Percentiles rank a stretch among this genome's conserved stretches.
Evolutionary conservation across 495 filamentous ascomycete species (phyloP).

Genomic region (Melanomma pulvis-pyrius): DNA sequence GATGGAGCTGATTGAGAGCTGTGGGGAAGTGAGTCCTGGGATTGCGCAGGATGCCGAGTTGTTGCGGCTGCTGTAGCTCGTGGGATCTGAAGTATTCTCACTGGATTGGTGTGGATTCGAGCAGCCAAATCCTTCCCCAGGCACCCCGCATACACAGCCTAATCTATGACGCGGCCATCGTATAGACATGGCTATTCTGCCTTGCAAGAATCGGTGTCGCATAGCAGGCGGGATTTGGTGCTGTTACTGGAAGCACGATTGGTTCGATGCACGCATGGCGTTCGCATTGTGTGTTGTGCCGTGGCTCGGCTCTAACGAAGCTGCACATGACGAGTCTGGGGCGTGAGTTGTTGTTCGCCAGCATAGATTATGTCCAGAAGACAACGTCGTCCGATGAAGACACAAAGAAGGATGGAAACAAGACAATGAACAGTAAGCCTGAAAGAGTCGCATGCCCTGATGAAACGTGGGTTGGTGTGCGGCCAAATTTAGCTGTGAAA

Average conservation of each 20-base stretch:
- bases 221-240: background rate
- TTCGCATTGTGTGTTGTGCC: too few relatives aligned
- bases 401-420: too few relatives aligned
- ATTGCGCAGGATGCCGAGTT: conserved; percentile 35
- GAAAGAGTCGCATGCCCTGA: too few relatives aligned
- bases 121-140: background rate
- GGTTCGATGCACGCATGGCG: too few relatives aligned
- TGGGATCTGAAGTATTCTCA: background rate
- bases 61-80: conserved; percentile 23
- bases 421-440: too few relatives aligned
- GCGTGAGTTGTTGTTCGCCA: too few relatives aligned
- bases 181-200: background rate
- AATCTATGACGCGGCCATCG: background rate
- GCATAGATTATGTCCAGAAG: too few relatives aligned
- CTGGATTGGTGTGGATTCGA: background rate
- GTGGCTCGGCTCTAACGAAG: too few relatives aligned
- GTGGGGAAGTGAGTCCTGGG: conserved; percentile 25
- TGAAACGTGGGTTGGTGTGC: too few relatives aligned
- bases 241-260: background rate
- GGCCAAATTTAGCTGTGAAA: too few relatives aligned
- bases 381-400: too few relatives aligned
- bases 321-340: too few relatives aligned
- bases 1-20: conserved; percentile 26
- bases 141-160: background rate
- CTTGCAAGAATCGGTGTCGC: background rate